These are phyloP conservation scores for Ascochyta fabae DNA, from an alignment of 2,329 filamentous ascomycete species.

Conservation along the genomic window DNA sequence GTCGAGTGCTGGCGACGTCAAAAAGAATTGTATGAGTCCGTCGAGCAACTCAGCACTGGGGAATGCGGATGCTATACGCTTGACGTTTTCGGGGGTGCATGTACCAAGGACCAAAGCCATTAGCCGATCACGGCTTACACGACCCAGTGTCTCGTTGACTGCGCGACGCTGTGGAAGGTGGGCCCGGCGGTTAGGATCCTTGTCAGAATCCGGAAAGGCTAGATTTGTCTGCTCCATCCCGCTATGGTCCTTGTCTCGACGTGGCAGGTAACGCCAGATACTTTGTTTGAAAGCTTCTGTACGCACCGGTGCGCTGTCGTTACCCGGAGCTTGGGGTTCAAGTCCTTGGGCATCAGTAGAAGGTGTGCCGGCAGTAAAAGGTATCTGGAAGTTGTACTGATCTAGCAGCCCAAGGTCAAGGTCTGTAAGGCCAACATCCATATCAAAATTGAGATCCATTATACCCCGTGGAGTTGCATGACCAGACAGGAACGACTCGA, in stretches of 20 bases:
- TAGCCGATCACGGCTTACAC: constrained; percentile 62
- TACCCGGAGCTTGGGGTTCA: constrained; percentile 24
- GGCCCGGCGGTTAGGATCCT: constrained; percentile 39
- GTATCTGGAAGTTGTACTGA: constrained; percentile 54
- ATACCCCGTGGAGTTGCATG: constrained; percentile 54
- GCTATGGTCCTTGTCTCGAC: constrained; percentile 32
- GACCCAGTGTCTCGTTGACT: constrained; percentile 50
- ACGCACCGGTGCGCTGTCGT: constrained; percentile 31
- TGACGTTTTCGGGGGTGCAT: constrained; percentile 59
- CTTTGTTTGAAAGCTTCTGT: constrained; percentile 51
- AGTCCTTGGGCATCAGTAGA: constrained; percentile 29
- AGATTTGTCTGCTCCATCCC: constrained; percentile 47
- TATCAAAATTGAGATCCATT: constrained; percentile 54
- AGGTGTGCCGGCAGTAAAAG: constrained; percentile 46
- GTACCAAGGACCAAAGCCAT: constrained; percentile 68
- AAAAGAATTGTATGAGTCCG: constrained; percentile 66
- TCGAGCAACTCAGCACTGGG: constrained; percentile 67
- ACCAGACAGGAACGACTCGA: constrained; percentile 41
- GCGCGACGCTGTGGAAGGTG: constrained; percentile 48
- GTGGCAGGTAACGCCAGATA: constrained; percentile 54
- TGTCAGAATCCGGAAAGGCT: constrained; percentile 46
- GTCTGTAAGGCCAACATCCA: constrained; percentile 55
- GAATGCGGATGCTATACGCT: constrained; percentile 65
- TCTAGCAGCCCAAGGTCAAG: constrained; percentile 55
- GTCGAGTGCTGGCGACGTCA: constrained; percentile 63